Evolutionary conservation across 2,329 filamentous ascomycete genomes (phyloP).

Genomic region (Stagonosporopsis vannaccii): DNA sequence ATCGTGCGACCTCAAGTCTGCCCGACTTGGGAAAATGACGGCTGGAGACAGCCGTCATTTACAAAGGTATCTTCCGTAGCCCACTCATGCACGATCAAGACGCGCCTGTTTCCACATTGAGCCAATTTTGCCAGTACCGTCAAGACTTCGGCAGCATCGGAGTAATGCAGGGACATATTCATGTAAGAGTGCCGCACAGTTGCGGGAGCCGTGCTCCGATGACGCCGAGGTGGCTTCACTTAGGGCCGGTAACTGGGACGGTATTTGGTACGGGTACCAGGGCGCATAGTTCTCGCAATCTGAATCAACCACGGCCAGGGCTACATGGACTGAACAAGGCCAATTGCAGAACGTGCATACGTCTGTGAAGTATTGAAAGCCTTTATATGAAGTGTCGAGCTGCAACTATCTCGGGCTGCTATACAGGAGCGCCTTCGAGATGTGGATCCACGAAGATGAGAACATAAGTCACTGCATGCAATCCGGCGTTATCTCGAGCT

Average conservation of each 20-base stretch:
- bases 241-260: neutral
- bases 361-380: neutral
- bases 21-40: too few species aligned
- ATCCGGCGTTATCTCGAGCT: neutral
- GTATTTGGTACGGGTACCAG: too few species aligned
- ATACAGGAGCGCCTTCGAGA: neutral
- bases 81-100: neutral
- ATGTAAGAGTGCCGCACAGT: neutral
- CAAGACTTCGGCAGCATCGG: neutral
- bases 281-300: neutral
- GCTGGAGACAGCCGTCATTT: too few species aligned
- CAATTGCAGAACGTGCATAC: neutral
- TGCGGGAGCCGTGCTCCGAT: neutral
- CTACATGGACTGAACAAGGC: neutral
- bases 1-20: too few species aligned
- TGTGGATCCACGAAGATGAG: neutral
- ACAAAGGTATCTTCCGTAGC: too few species aligned
- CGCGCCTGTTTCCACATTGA: neutral
- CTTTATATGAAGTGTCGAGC: neutral
- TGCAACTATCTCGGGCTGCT: neutral
- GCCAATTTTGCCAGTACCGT: neutral
- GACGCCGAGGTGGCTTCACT: neutral
- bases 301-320: neutral
- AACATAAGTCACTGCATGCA: slow-evolving; percentile 1
- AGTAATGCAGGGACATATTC: neutral